These are phyloP conservation scores for Fennellomyces sp. DNA, from an alignment of 371 early-diverging fungal genomes.

Conservation along the genomic window DNA sequence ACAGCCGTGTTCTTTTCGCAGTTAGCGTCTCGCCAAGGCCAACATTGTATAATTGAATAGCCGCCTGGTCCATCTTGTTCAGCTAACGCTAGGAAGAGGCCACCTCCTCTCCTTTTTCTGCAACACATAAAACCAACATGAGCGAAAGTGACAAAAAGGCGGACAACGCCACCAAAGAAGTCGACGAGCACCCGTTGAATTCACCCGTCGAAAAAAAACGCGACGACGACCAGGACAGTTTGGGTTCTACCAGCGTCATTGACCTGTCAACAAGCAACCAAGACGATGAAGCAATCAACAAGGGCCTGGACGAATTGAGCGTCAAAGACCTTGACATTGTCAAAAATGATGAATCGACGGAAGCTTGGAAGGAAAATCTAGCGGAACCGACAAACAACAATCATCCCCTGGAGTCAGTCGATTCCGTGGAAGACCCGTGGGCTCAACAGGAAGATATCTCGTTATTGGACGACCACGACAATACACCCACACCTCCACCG, in stretches of 20 bases:
- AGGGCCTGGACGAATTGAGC: neutral
- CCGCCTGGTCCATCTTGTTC: too few species aligned
- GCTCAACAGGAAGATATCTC: conserved; percentile 1
- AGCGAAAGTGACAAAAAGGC: too few species aligned
- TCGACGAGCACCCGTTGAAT: neutral
- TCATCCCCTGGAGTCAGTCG: conserved; percentile 2
- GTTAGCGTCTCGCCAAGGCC: too few species aligned
- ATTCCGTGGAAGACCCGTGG: neutral
- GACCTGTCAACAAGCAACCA: neutral
- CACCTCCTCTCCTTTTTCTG: too few species aligned
- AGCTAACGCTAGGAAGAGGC: too few species aligned
- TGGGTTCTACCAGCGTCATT: neutral
- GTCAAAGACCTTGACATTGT: neutral
- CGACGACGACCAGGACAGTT: neutral
- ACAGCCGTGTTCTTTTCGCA: too few species aligned
- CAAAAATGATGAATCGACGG: neutral
- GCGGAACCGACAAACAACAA: neutral
- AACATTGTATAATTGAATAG: too few species aligned
- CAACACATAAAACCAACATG: too few species aligned
- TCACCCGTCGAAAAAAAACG: neutral
- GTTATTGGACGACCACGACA: neutral
- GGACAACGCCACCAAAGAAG: neutral
- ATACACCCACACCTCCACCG: neutral
- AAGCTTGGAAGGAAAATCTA: neutral
- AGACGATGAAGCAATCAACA: neutral